phyloP scores from a whole-genome alignment of 176 grass and related monocot species.

The Metroxylon sagu region DNA sequence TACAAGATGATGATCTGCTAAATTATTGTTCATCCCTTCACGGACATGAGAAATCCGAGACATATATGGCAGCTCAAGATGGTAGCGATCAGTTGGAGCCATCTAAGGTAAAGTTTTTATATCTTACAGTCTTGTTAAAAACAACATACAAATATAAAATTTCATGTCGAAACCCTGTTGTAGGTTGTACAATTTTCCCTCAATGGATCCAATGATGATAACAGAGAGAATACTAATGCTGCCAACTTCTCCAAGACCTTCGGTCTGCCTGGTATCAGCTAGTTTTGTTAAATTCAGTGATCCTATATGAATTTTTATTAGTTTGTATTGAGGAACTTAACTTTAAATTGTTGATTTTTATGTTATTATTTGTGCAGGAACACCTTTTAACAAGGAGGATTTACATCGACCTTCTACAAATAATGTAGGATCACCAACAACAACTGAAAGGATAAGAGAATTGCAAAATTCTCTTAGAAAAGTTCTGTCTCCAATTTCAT shows the following conservation, averaged over 20 bases:
- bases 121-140: no score
- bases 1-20: no score
- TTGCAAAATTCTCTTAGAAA: slow-evolving; percentile 37
- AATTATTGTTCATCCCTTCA: no score
- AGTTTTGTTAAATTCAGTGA: not conserved
- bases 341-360: no score
- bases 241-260: not conserved
- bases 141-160: no score
- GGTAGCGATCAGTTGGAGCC: no score
- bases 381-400: slow-evolving; percentile 41
- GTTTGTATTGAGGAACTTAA: no score
- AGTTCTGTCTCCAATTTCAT: slow-evolving; percentile 66
- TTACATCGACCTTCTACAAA: slow-evolving; percentile 4
- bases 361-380: slow-evolving; percentile 18
- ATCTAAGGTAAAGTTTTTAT: no score
- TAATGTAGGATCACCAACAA: not conserved
- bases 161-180: no score
- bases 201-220: not conserved
- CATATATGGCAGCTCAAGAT: no score
- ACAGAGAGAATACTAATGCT: not conserved
- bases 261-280: not conserved
- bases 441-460: slow-evolving; percentile 1
- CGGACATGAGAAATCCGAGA: no score
- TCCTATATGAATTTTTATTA: no score
- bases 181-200: not conserved